phyloP scores from a whole-genome alignment of 306 rosid genomes.

The Prosopis cineraria region DNA sequence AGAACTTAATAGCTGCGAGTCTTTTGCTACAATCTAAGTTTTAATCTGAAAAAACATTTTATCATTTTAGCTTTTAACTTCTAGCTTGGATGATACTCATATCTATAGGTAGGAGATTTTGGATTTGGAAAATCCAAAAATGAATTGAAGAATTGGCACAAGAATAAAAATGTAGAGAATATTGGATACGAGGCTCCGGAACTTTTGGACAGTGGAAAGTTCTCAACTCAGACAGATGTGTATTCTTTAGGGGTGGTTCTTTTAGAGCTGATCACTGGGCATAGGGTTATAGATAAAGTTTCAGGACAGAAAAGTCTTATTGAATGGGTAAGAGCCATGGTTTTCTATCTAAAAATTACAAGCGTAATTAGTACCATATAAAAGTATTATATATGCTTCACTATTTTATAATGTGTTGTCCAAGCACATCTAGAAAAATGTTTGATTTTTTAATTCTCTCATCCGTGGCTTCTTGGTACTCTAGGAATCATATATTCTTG shows the following conservation, averaged over 20 bases:
- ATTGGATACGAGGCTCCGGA: conserved; percentile 47
- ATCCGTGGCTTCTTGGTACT: neutral
- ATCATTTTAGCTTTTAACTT: conserved; percentile 1
- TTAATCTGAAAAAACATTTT: conserved; percentile 7
- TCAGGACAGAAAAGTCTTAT: conserved; percentile 32
- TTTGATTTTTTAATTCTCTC: neutral
- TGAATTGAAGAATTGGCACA: conserved; percentile 29
- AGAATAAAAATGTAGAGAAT: conserved; percentile 6
- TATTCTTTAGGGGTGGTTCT: conserved; percentile 50
- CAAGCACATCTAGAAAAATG: neutral
- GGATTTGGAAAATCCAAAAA: conserved; percentile 35
- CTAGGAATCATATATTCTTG: neutral
- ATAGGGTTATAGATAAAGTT: conserved; percentile 25
- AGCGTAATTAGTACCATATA: neutral
- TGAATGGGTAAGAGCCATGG: conserved; percentile 41
- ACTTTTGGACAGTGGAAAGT: conserved; percentile 37
- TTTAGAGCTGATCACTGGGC: conserved; percentile 48
- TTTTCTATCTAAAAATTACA: neutral
- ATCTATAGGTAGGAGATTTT: conserved; percentile 47
- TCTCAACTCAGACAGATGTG: conserved; percentile 43
- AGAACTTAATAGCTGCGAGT: conserved; percentile 6
- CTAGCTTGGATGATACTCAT: conserved; percentile 10
- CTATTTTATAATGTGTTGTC: neutral
- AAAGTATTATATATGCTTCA: neutral
- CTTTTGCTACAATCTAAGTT: conserved; percentile 15